Evolutionary conservation across 2,329 filamentous ascomycete genomes (phyloP).

Genomic region (Aspergillus ustus): DNA sequence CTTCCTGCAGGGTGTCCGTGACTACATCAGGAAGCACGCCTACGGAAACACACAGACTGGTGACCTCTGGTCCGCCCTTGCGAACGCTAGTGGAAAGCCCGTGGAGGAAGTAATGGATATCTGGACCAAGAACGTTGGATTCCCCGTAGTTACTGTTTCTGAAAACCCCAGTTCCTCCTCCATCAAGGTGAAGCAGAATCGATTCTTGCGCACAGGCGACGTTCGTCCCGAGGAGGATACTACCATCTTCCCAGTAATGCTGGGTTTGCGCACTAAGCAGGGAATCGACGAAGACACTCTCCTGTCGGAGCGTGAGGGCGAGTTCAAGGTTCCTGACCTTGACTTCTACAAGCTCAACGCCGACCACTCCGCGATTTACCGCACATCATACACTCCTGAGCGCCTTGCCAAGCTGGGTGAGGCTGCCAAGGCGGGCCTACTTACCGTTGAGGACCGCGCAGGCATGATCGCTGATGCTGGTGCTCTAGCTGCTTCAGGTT

Average conservation of each 20-base stretch:
- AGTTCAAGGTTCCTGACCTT: conserved; percentile 75
- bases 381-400: conserved; percentile 83
- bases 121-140: conserved; percentile 97
- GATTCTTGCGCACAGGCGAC: conserved; percentile 89
- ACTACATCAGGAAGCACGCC: conserved; percentile 94
- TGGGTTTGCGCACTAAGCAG: conserved; percentile 82
- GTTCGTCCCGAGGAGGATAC: conserved; percentile 91
- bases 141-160: conserved; percentile 85
- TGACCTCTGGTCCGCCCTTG: conserved; percentile 87
- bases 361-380: conserved; percentile 90
- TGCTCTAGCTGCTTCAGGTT: conserved; percentile 84
- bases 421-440: conserved; percentile 77
- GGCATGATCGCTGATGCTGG: conserved; percentile 95
- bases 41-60: conserved; percentile 92
- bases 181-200: conserved; percentile 90
- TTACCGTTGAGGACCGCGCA: conserved; percentile 87
- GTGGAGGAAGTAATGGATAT: conserved; percentile 90
- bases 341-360: conserved; percentile 98
- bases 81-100: conserved; percentile 87
- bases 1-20: conserved; percentile 89
- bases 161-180: conserved; percentile 72
- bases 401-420: conserved; percentile 85
- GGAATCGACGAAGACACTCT: conserved; percentile 79
- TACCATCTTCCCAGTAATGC: conserved; percentile 85
- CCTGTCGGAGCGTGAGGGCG: conserved; percentile 71